These are phyloP conservation scores for Priceomyces fermenticarens DNA, from an alignment of 805 yeast genomes.

Conservation along the genomic window DNA sequence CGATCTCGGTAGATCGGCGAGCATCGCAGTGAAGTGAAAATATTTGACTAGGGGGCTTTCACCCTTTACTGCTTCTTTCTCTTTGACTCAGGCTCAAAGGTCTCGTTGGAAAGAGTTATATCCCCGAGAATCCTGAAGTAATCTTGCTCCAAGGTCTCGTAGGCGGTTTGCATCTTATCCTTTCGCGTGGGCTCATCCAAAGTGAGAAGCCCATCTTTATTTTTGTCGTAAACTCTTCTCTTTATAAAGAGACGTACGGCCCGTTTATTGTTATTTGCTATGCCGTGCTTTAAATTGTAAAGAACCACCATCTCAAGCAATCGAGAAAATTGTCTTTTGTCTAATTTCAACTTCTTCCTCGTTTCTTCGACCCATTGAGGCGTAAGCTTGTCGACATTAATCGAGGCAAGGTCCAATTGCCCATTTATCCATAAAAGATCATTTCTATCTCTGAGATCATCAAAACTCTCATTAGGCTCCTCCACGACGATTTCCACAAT, in stretches of 20 bases:
- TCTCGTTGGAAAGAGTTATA: conserved; percentile 1
- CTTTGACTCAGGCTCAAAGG: not conserved
- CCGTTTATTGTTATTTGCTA: conserved; percentile 24
- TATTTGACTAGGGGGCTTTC: no score
- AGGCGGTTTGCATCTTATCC: conserved; percentile 76
- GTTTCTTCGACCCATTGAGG: conserved; percentile 39
- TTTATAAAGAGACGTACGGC: conserved; percentile 63
- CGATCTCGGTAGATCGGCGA: no score
- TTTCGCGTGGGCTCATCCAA: conserved; percentile 61
- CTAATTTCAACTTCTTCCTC: conserved; percentile 53
- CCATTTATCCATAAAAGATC: conserved; percentile 50
- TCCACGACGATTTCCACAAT: conserved; percentile 82
- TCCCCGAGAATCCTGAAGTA: conserved; percentile 56
- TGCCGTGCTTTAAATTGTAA: conserved; percentile 29
- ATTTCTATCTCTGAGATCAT: conserved; percentile 80
- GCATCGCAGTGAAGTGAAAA: no score
- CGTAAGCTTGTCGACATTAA: conserved; percentile 15
- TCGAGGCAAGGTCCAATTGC: conserved; percentile 15
- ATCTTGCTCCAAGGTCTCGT: conserved; percentile 64
- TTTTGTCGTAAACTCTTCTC: conserved; percentile 70
- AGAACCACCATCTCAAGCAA: conserved; percentile 72
- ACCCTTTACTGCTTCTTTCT: not conserved
- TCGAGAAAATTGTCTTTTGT: conserved; percentile 73
- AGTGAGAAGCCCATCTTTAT: conserved; percentile 70
- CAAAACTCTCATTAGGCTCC: conserved; percentile 92